Conservation (phyloP, 78 protist genomes). For the Salpingoeca rosetta region DNA sequence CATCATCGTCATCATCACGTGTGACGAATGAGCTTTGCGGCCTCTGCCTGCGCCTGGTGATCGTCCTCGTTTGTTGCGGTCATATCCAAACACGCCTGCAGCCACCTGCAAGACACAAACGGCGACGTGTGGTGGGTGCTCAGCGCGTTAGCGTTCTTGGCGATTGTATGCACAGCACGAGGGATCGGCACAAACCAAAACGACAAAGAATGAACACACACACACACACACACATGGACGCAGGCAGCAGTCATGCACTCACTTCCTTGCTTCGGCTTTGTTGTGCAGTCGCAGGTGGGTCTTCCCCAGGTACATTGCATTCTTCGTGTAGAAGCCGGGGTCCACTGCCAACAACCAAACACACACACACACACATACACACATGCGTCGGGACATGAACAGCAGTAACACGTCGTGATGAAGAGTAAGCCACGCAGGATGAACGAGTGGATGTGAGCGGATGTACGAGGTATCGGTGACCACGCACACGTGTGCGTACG, state of each 20-base stretch:
- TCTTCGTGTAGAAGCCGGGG: conserved; percentile 30
- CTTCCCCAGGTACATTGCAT: conserved; percentile 17
- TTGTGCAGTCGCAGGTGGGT: conserved; percentile 1
- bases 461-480: neutral
- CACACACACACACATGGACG: neutral
- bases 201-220: neutral
- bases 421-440: neutral
- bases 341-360: neutral
- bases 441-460: neutral
- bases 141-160: too few species aligned
- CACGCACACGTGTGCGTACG: too few species aligned
- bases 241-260: neutral
- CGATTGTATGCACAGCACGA: too few species aligned
- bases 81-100: neutral
- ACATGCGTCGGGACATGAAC: too few species aligned
- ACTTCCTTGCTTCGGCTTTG: conserved; percentile 1
- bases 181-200: too few species aligned
- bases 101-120: too few species aligned
- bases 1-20: too few species aligned
- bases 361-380: too few species aligned
- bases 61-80: neutral
- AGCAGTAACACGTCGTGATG: too few species aligned
- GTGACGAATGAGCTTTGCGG: too few species aligned
- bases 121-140: too few species aligned
- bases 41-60: neutral